These are phyloP conservation scores for Plasmodium malariae DNA, from an alignment of 169 alveolate species.

Conservation along the genomic window DNA sequence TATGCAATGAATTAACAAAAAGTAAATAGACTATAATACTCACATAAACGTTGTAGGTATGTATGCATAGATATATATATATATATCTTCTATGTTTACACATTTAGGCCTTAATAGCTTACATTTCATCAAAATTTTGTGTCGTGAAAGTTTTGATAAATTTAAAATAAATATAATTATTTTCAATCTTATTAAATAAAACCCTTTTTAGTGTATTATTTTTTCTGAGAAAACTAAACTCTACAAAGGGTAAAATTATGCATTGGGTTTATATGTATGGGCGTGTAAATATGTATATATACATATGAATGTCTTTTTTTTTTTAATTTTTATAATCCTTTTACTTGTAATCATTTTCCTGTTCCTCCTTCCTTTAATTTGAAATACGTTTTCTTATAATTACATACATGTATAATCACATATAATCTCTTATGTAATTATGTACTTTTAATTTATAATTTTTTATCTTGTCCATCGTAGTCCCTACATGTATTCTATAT, in stretches of 20 bases:
- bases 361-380: constrained; percentile 40
- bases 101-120: neutral
- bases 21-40: too few species aligned
- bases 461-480: too few species aligned
- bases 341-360: constrained; percentile 54
- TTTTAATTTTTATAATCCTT: neutral
- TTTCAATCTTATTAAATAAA: constrained; percentile 25
- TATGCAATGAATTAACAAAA: neutral
- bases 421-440: too few species aligned
- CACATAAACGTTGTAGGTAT: neutral
- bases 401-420: constrained; percentile 9
- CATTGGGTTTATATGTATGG: neutral
- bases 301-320: constrained; percentile 3
- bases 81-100: neutral
- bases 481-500: too few species aligned
- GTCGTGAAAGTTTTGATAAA: constrained; percentile 30
- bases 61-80: neutral
- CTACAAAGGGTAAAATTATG: neutral
- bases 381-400: neutral
- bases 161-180: constrained; percentile 25
- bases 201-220: constrained; percentile 33
- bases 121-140: constrained; percentile 58
- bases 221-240: constrained; percentile 29
- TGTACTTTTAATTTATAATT: too few species aligned
- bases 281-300: neutral